Conservation (phyloP, 2,329 filamentous ascomycete genomes). For the Botrytis tulipae region DNA sequence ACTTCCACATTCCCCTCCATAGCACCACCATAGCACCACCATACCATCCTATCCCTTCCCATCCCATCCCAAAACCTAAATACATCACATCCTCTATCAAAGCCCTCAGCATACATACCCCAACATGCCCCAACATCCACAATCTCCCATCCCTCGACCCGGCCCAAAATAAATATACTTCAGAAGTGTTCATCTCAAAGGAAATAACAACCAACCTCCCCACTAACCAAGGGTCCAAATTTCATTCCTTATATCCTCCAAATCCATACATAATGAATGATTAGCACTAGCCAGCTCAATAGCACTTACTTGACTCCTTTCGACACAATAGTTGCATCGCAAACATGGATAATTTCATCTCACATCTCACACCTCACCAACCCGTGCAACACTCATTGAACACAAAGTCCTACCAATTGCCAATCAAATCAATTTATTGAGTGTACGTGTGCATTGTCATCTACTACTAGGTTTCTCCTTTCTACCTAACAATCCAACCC, state of each 20-base stretch:
- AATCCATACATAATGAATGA: neutral
- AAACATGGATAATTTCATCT: neutral
- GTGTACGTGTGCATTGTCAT: slow-evolving; percentile 3
- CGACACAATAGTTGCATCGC: neutral
- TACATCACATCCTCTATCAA: neutral
- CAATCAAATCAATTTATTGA: slow-evolving; percentile 2
- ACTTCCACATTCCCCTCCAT: neutral
- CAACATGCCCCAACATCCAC: neutral
- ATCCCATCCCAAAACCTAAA: neutral
- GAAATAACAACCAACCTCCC: neutral
- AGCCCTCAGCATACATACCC: neutral
- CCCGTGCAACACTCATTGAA: neutral
- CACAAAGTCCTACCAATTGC: neutral
- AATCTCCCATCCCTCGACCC: neutral
- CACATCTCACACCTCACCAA: neutral
- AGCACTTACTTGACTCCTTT: neutral
- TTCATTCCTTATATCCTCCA: neutral
- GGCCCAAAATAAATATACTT: neutral
- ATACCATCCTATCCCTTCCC: neutral
- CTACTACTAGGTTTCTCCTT: neutral
- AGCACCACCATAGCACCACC: neutral
- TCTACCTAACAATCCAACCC: neutral
- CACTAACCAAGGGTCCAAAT: neutral
- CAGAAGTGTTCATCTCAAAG: neutral
- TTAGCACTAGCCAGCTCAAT: neutral